A percentile compares a stretch with the other conserved stretches of the same genome.
Conservation (phyloP, 1,139 yeast genomes). For the Nadsonia starkeyi-henricii region DNA sequence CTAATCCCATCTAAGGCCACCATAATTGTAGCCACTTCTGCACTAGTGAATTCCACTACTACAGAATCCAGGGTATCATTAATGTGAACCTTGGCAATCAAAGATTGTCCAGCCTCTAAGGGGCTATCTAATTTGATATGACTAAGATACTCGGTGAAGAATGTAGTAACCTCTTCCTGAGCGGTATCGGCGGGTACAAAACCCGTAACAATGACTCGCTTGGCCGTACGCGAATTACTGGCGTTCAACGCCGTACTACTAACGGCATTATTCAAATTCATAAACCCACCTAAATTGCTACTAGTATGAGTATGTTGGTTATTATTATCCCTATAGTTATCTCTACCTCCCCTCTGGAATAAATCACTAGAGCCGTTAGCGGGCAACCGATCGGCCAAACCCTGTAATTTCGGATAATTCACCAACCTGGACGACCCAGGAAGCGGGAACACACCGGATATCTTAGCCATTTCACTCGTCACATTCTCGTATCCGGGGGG, state of each 20-base stretch:
- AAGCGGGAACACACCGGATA: constrained; percentile 65
- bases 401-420: constrained; percentile 7
- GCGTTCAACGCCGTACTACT: not conserved
- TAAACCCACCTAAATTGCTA: not conserved
- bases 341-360: not conserved
- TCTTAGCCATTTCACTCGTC: constrained; percentile 66
- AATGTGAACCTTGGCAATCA: not conserved
- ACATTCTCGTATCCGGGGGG: constrained; percentile 68
- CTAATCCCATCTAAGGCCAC: constrained; percentile 32
- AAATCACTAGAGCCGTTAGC: constrained; percentile 6
- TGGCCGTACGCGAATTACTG: constrained; percentile 23
- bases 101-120: constrained; percentile 5
- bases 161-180: constrained; percentile 28
- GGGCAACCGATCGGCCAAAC: constrained; percentile 5
- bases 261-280: not conserved
- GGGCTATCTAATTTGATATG: constrained; percentile 8
- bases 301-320: not conserved
- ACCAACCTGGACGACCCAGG: constrained; percentile 51
- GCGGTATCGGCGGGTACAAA: constrained; percentile 31
- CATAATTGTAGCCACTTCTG: constrained; percentile 47
- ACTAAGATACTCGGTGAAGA: constrained; percentile 30
- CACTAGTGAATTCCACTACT: constrained; percentile 39
- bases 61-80: constrained; percentile 16
- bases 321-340: not conserved
- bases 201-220: constrained; percentile 36